Evolutionary conservation across 257 asterid species (phyloP), one percentile per base, ranked within the genome.

Genomic region (Scutellaria baicalensis): DNA sequence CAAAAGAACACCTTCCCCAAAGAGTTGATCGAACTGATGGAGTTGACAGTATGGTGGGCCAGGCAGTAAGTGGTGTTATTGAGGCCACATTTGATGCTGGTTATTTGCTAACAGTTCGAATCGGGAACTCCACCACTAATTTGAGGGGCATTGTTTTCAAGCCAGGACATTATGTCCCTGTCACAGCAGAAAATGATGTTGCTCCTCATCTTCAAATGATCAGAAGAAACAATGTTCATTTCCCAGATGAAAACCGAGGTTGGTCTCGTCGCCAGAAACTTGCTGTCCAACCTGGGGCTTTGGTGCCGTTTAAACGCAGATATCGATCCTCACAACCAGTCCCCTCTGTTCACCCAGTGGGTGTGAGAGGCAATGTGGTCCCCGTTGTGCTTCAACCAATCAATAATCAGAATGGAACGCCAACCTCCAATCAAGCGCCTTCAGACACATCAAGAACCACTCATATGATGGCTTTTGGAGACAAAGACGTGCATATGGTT

Each of bases 51-150:
- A 64, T 81, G 81, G 82, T 91, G 38, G 97, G 99, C 14, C 93
- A 87, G 81, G 56, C 89, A 18, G 96, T 93, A 43, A 85, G 83
- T n/a, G 99, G 96, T 64, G 87, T 93, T 12, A 80, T 93, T 40
- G 96, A 93, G 79, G 88, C 97, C 57, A 72, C 96, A 12, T 89
- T 93, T 73, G 96, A 89, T 73, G 95, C 92, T 8, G 99, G 99
- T 38, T 93, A 83, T 78, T 72, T 93, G 74, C 87, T 93, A 2
- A 69, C 79, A 70, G 93, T 93, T 57, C 83, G 84, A 73, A 85
- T 93, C 23, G 97, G 96, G 17, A 81, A 85, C 80, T 84, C 94
- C 23, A 75, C 74, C 21, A 79, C 83, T 23, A 88, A 38, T 72
- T 71, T 91, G 70, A 84, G 95, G 75, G 97, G 99, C 3, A 77